Base-by-base conservation (phyloP, 2,329 filamentous ascomycete genomes). In the Fonsecaea monophora region DNA sequence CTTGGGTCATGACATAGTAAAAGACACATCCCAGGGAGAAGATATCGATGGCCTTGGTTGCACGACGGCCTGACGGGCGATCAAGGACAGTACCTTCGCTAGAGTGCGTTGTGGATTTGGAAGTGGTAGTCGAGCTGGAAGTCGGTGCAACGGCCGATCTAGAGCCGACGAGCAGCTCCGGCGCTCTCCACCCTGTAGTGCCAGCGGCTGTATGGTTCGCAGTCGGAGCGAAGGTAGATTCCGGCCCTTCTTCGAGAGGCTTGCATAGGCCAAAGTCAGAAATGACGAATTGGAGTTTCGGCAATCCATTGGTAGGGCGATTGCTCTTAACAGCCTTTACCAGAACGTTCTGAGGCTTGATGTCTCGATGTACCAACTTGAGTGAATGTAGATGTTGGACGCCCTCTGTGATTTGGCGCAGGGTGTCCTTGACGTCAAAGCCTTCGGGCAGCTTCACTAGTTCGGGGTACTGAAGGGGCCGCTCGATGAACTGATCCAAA, bases 201-300 rank as follows among this genome's bases (percentile, higher is more conserved):
- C 95, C 95, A 7, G 92, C 92, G 0, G 94, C 94, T 37, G 73
- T 74, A 53, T 72, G 70, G 75, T 97, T 92, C 12, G 93, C 93
- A 0, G 94, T 98, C 2, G 94, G 97, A 8, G 95, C 94, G 48
- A 94, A 91, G 76, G 98, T 94, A 0, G 94, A 98, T 64, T 93
- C 97, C 76, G 97, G 93, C 62, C 92, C 92, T 70, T 97, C 95
- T 50, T 73, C 71, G 15, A 99, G 82, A 75, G 97, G 98, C 83
- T 98, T 99, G 78, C 95, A 98, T 0, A 99, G 86, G 5, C 95
- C 95, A 79, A 99, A 99, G 78, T 99, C 95, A 0, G 95, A 98
- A 40, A 99, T 97, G 4, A 99, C 87, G 42, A 99, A 85, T n/a
- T 94, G 90, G 30, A 93, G 89, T 65, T 87, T 86, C 0, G 87